Evolutionary conservation across 805 yeast species (phyloP), one percentile per base, ranked within the genome.

Genomic region (Babjeviella inositovora): DNA sequence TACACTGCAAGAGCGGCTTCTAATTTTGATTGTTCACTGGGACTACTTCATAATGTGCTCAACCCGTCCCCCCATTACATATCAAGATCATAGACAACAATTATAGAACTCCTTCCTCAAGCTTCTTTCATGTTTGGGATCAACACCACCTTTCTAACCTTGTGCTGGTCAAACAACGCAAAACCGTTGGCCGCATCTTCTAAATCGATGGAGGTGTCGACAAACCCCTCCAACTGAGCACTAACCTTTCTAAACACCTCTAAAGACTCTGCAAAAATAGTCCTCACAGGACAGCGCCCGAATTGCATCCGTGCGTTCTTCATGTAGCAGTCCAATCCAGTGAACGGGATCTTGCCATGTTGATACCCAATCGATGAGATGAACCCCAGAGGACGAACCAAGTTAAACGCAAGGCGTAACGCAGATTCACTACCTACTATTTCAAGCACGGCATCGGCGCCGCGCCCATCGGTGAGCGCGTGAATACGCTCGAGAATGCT

Each of bases 221-320:
- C 55, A 32, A 70, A 66, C n/a, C 40, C 52, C n/a, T 38, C 50
- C 30, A 69, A 64, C 26, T 59, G 53, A 16, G 38, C 38, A 18
- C 62, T 53, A 23, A 64, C 45, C 9, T 36, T 31, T 24, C 53
- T 56, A 37, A 70, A 66, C 1, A 62, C 46, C 19, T 50, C 48
- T 16, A 68, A 46, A 1, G 75, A 53, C 20, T 67, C 73, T 7
- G 45, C 53, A 35, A 62, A 70, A 18, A 67, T 45, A 2, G 72
- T 53, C 54, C 70, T 57, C 4, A 65, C 65, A 18, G 72, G 75
- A 39, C 77, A 70, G 35, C 77, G 42, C 4, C 79, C 79, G 39
- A 70, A 70, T 15, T 70, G 69, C 19, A 69, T 34, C 7, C 63
- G 61, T 26, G 67, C 45, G 30, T 68, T 64, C 36, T 70, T 70